These are phyloP conservation scores for Aspergillus pseudotamarii DNA, from an alignment of 2,329 filamentous ascomycete genomes.

Conservation along the genomic window DNA sequence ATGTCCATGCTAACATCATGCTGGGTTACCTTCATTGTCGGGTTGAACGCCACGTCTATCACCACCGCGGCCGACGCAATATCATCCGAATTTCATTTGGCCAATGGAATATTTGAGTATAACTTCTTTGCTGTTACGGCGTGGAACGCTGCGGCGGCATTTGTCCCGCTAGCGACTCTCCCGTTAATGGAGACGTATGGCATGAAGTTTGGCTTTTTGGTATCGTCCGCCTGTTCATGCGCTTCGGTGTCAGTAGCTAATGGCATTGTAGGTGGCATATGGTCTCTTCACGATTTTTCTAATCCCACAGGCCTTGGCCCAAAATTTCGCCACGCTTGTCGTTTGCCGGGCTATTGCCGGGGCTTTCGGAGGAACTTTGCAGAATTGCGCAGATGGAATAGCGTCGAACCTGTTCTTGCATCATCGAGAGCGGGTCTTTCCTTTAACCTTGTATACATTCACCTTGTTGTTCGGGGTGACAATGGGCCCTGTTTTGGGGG, in stretches of 20 bases:
- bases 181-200: conserved; percentile 26
- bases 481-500: conserved; percentile 50
- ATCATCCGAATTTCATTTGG: conserved; percentile 17
- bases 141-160: conserved; percentile 23
- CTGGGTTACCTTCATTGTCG: conserved; percentile 22
- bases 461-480: conserved; percentile 46
- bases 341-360: conserved; percentile 50
- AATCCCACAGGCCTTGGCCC: conserved; percentile 47
- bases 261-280: conserved; percentile 30
- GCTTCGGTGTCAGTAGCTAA: neutral
- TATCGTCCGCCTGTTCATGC: neutral
- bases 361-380: conserved; percentile 16
- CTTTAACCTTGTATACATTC: conserved; percentile 45
- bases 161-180: conserved; percentile 22
- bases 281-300: conserved; percentile 48
- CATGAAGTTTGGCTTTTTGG: conserved; percentile 17
- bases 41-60: conserved; percentile 25
- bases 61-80: conserved; percentile 22
- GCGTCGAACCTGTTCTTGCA: conserved; percentile 12
- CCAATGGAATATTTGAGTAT: conserved; percentile 20
- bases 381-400: conserved; percentile 14
- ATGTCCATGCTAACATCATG: conserved; percentile 19
- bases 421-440: conserved; percentile 10
- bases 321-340: conserved; percentile 50
- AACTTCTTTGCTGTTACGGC: conserved; percentile 25